Base-by-base conservation (phyloP, 2,329 filamentous ascomycete species). In the Aspergillus viridinutans region DNA sequence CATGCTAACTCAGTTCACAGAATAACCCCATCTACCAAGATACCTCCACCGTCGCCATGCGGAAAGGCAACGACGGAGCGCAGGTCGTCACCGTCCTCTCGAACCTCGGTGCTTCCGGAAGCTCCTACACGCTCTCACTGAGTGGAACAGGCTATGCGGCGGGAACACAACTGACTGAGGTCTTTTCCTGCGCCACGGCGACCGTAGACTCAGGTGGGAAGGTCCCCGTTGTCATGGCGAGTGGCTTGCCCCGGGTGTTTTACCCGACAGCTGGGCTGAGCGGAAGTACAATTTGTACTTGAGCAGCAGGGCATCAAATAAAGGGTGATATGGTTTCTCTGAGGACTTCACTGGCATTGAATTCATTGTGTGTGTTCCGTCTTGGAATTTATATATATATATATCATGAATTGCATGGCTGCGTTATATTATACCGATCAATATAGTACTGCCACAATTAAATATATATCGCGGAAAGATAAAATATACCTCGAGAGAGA, bases 1-100 rank as follows among this genome's bases (percentile, higher is more conserved):
- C 49, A 23, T 43, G 32, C 17, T 17, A 49, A 56, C 58, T 20
- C 10, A 8, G 1, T 1, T 20, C 5, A 28, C 29, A 76, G 62
- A 74, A 74, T 54, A 68, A 71, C 23, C 68, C 76, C 6, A 72
- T 81, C 57, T 81, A 78, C 62, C 71, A 71, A 50, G 77, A 81
- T 49, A 64, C 65, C 4, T 70, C 73, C 42, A 77, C 74, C 9
- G 61, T 81, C 12, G 78, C 74, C 3, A 75, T 81, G 67, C 74
- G 78, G 49, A 73, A 73, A 52, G 71, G 71, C 49, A 56, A 50
- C 20, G 77, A 78, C 57, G 78, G 77, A 3, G 67, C 69, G 42
- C 74, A 76, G 50, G 58, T 72, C 6, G 65, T 72, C 4, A 73
- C 74, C 9, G 66, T 82, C 17, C 70, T 82, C 38, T 75, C 77